phyloP scores from a whole-genome alignment of 2,329 filamentous ascomycete genomes.

The Xylaria hypoxylon region DNA sequence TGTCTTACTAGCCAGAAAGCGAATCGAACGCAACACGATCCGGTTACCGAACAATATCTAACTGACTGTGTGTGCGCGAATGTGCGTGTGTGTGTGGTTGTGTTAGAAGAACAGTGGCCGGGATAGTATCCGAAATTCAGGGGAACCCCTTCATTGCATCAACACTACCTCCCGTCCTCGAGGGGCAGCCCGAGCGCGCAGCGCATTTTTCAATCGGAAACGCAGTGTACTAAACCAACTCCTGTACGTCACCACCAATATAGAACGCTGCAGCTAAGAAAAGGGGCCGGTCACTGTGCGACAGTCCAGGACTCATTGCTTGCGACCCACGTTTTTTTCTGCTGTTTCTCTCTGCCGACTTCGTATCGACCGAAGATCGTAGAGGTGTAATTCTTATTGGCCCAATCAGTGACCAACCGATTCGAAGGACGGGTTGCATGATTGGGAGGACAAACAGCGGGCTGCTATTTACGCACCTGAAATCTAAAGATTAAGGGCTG shows the following conservation, averaged over 20 bases:
- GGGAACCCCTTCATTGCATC: conserved; percentile 30
- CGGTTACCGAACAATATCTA: conserved; percentile 29
- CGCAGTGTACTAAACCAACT: conserved; percentile 15
- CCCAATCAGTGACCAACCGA: conserved; percentile 31
- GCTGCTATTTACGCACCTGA: conserved; percentile 21
- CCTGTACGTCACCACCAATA: conserved; percentile 31
- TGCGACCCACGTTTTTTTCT: conserved; percentile 31
- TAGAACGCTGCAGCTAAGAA: conserved; percentile 22
- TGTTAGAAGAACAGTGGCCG: conserved; percentile 12
- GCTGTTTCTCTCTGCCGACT: conserved; percentile 26
- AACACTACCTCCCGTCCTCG: conserved; percentile 17
- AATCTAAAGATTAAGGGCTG: conserved; percentile 9
- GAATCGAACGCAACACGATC: conserved; percentile 27
- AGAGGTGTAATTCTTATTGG: conserved; percentile 26
- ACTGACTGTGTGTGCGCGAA: conserved; percentile 1
- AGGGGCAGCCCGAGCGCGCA: conserved; percentile 30
- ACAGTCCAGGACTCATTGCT: conserved; percentile 32
- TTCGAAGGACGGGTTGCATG: conserved; percentile 22
- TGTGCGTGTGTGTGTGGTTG: conserved; percentile 1
- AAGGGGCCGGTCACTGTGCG: conserved; percentile 31
- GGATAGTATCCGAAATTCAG: conserved; percentile 32
- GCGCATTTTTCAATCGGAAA: conserved; percentile 30
- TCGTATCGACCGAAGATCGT: conserved; percentile 31
- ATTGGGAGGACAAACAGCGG: conserved; percentile 30
- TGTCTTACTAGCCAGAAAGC: conserved; percentile 22